Base-by-base conservation (phyloP, 106 monocot genomes). In the Triglochin maritima region DNA sequence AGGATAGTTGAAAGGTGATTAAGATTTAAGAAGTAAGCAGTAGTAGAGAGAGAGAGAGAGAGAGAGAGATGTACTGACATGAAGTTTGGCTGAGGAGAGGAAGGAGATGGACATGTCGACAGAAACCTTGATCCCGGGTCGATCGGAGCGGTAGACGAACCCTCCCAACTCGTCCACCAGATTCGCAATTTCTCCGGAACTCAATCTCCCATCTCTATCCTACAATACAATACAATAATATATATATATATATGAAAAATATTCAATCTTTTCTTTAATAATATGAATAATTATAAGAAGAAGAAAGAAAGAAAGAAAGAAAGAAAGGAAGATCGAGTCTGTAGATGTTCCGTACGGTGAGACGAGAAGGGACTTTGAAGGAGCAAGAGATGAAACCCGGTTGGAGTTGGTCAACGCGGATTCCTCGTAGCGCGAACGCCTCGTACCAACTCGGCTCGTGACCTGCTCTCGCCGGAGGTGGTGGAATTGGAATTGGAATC, bases 131-230 rank as follows among this genome's bases (percentile, higher is more conserved):
- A 29, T 54, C 45, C 58, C 76, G 16, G 68, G 66, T 1, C 86
- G 89, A 29, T 84, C 79, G 9, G 89, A 48, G 12, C 68, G 58
- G 0, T 77, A 57, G 0, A 74, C 89, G 0, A 78, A 70, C 3
- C 62, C 67, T 54, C 89, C 89, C 4, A 86, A 58, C 84, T 89
- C 87, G 64, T 94, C 94, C 54, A 94, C 94, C 58, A 94, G 64
- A 49, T 77, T 81, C 0, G 82, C 82, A 6, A 94, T 83, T 1
- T 89, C 94, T 10, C 94, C 94, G 0, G 79, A 8, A 5, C 89
- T 73, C 65, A 94, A 52, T 17, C 76, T 81, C 71, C 93, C 93
- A 7, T 56, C 76, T 58, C 9, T 10, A 50, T 78, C 89, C 93
- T 93, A 71, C 56, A 47, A 59, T 44, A 71, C 56, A 47, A 59